Conservation (phyloP, 495 filamentous ascomycete species). For the Penicillium cinerascens region DNA sequence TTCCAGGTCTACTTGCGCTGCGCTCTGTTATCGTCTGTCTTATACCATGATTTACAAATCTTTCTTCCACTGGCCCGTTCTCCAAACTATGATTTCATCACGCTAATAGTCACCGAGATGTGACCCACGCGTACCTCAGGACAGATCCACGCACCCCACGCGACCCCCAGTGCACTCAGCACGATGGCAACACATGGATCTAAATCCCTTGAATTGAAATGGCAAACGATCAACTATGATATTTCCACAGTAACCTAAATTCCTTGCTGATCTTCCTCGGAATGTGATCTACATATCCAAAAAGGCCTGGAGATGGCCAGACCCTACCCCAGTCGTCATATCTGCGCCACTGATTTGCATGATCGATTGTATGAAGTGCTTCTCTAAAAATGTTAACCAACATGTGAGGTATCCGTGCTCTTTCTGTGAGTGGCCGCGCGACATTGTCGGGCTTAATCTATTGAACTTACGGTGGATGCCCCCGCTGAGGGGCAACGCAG, state of each 20-base stretch:
- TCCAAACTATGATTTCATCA: neutral
- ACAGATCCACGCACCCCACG: neutral
- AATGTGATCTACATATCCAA: conserved; percentile 5
- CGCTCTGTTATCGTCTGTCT: neutral
- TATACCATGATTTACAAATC: neutral
- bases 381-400: no score
- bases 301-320: neutral
- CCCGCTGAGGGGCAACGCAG: neutral
- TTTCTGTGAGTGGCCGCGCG: neutral
- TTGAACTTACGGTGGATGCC: neutral
- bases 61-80: neutral
- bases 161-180: neutral
- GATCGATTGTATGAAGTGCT: no score
- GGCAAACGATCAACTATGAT: neutral
- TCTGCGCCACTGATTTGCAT: neutral
- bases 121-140: no score
- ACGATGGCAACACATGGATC: neutral
- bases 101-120: no score
- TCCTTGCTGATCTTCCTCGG: neutral
- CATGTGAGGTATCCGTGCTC: neutral
- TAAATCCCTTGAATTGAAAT: neutral
- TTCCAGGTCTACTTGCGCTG: neutral
- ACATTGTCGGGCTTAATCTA: neutral
- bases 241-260: neutral
- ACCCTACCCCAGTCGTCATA: neutral